Evolutionary conservation across 176 grass and related monocot genomes (phyloP).

Genomic region (Alopecurus myosuroides): DNA sequence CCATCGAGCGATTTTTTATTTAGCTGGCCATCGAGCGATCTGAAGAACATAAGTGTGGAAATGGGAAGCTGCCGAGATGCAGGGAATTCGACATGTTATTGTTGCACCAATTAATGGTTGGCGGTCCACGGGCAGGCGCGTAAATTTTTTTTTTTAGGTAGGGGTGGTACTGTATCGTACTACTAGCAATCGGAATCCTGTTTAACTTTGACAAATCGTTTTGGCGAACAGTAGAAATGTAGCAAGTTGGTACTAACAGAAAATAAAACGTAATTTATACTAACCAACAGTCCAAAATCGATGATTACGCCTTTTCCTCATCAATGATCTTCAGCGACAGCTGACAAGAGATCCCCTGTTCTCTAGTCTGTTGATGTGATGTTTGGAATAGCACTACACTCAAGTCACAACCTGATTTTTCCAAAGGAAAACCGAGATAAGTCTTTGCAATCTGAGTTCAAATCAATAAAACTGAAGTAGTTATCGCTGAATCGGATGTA

Average conservation of each 20-base stretch:
- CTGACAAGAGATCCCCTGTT: too few species aligned
- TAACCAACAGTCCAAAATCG: background rate
- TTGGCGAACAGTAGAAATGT: background rate
- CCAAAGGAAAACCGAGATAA: too few species aligned
- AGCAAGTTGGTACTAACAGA: background rate
- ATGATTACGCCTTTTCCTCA: background rate
- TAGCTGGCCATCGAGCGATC: background rate
- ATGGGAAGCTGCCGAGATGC: background rate
- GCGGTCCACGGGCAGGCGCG: background rate
- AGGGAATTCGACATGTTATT: background rate
- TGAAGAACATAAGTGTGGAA: background rate
- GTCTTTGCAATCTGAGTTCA: too few species aligned
- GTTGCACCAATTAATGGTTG: background rate
- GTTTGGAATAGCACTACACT: background rate
- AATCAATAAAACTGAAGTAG: too few species aligned
- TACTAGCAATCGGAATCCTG: background rate
- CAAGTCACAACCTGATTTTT: background rate
- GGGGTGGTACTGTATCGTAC: background rate
- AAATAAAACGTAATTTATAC: background rate
- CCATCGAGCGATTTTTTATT: background rate
- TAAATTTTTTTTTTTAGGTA: background rate
- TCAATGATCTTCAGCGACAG: conserved; percentile 7
- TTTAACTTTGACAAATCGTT: background rate
- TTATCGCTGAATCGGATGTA: too few species aligned
- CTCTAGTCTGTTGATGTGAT: background rate